Conservation (phyloP, 2,329 filamentous ascomycete genomes). For the Epichloe uncinata region DNA sequence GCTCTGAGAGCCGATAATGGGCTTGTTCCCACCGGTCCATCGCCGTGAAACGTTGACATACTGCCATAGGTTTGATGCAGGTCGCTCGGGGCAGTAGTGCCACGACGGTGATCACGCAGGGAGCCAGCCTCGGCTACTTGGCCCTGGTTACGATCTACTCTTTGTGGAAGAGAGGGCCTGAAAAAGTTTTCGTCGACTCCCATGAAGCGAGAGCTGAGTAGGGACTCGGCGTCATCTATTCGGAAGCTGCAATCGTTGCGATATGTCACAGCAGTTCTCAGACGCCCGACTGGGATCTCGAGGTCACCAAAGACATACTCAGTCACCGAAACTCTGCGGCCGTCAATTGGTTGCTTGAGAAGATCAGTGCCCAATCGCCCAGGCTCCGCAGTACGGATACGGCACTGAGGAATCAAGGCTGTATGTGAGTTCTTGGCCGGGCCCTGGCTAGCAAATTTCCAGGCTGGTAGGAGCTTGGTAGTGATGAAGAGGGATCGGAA, state of each 20-base stretch:
- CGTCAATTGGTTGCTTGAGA: constrained; percentile 33
- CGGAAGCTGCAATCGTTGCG: constrained; percentile 82
- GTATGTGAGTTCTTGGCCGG: constrained; percentile 57
- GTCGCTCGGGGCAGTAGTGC: constrained; percentile 35
- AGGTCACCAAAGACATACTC: constrained; percentile 72
- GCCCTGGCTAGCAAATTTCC: constrained; percentile 65
- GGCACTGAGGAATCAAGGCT: constrained; percentile 63
- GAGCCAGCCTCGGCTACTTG: constrained; percentile 52
- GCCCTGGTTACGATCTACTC: constrained; percentile 24
- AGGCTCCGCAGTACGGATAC: constrained; percentile 53
- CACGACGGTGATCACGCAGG: constrained; percentile 50
- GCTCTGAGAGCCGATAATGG: constrained; percentile 73
- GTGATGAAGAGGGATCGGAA: constrained; percentile 86
- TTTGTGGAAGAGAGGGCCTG: constrained; percentile 57
- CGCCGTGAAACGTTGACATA: constrained; percentile 79
- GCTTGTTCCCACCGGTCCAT: constrained; percentile 63
- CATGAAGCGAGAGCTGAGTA: constrained; percentile 88
- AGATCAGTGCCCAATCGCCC: constrained; percentile 49
- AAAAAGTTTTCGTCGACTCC: constrained; percentile 82
- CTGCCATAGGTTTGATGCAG: constrained; percentile 77
- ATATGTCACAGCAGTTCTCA: constrained; percentile 72
- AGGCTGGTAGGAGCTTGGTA: constrained; percentile 70
- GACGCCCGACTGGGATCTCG: constrained; percentile 73
- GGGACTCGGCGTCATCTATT: constrained; percentile 79
- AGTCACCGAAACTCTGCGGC: constrained; percentile 38